Conservation (phyloP, 2,329 filamentous ascomycete genomes). For the Chrysoporthe cubensis region DNA sequence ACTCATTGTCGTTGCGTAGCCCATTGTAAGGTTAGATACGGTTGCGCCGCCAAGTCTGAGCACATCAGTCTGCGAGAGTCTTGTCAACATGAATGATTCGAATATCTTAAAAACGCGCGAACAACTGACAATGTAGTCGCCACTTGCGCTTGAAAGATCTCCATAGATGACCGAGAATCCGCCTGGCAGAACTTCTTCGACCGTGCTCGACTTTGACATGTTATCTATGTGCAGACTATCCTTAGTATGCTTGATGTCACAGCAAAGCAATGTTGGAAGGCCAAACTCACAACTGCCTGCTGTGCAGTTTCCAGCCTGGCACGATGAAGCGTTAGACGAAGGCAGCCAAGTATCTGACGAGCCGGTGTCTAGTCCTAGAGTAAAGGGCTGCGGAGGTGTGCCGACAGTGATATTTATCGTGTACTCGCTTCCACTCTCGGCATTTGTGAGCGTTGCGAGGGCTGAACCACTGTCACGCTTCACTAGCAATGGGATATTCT, state of each 20-base stretch:
- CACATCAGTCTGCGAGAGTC: conserved; percentile 57
- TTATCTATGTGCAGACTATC: conserved; percentile 39
- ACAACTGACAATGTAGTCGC: neutral
- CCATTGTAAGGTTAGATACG: conserved; percentile 60
- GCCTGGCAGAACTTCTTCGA: neutral
- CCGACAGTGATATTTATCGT: conserved; percentile 46
- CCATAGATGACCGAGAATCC: neutral
- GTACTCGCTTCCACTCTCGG: neutral
- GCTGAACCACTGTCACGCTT: neutral
- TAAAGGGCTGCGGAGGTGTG: conserved; percentile 59
- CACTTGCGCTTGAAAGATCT: neutral
- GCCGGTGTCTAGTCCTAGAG: conserved; percentile 65
- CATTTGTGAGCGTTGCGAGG: neutral
- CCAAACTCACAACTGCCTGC: conserved; percentile 51
- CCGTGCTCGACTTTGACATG: conserved; percentile 53
- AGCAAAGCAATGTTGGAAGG: conserved; percentile 33
- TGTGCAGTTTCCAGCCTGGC: conserved; percentile 43
- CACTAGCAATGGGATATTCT: neutral
- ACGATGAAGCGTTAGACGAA: conserved; percentile 43
- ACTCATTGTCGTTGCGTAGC: conserved; percentile 55
- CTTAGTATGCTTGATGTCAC: conserved; percentile 4
- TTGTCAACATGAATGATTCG: conserved; percentile 63
- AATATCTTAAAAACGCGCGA: conserved; percentile 31
- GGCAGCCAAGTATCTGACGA: conserved; percentile 69
- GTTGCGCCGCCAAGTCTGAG: conserved; percentile 56